Conservation (phyloP, 179 eudicot genomes). For the Silene coronaria region DNA sequence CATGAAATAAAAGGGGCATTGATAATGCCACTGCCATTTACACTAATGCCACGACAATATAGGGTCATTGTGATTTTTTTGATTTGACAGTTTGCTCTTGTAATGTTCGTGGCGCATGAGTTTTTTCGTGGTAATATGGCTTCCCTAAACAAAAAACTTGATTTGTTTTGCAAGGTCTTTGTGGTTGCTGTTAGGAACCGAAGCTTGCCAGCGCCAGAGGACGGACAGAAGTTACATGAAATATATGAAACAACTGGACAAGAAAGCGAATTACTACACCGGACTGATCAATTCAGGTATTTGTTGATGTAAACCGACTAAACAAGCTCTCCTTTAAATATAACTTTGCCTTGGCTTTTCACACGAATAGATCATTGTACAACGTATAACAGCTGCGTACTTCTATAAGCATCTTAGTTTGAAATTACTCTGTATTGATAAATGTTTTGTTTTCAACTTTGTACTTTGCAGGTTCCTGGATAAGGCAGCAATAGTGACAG, state of each 20-base stretch:
- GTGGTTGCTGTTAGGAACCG: constrained; percentile 8
- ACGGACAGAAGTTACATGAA: background rate
- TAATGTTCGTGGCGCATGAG: too few relatives aligned
- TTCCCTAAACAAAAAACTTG: too few relatives aligned
- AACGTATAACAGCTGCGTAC: too few relatives aligned
- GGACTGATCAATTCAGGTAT: constrained; percentile 8
- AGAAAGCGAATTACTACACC: background rate
- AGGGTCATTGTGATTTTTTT: too few relatives aligned
- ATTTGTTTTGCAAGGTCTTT: background rate
- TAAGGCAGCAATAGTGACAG: background rate
- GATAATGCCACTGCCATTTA: too few relatives aligned
- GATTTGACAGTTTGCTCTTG: too few relatives aligned
- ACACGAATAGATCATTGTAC: too few relatives aligned
- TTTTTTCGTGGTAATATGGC: too few relatives aligned
- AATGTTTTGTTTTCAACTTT: background rate
- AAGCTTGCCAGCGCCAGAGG: background rate
- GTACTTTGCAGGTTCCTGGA: background rate
- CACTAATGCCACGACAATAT: too few relatives aligned
- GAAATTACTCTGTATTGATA: too few relatives aligned
- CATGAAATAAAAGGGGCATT: background rate
- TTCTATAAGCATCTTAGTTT: too few relatives aligned
- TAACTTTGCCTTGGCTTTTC: too few relatives aligned
- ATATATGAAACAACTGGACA: background rate
- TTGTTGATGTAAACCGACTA: background rate
- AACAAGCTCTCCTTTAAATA: background rate